phyloP scores from a whole-genome alignment of 371 early-diverging fungal species.

The Massospora cicadina region DNA sequence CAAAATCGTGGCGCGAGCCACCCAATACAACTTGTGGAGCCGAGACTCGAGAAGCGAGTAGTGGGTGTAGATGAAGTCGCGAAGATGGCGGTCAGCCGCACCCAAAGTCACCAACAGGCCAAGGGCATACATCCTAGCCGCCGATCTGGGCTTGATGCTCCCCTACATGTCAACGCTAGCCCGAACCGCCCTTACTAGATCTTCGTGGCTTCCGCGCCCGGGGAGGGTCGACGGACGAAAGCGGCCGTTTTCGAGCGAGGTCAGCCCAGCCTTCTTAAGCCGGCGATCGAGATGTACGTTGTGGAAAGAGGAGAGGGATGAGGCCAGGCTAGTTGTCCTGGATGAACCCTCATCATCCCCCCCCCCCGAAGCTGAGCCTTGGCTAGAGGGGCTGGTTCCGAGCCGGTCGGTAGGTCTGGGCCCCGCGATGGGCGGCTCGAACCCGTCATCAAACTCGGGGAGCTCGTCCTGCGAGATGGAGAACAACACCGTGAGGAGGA shows the following conservation, averaged over 20 bases:
- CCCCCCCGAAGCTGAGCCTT: background rate
- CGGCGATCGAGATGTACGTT: slow-evolving; percentile 19
- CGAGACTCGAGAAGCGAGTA: slow-evolving; percentile 39
- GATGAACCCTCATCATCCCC: background rate
- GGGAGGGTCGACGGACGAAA: slow-evolving; percentile 44
- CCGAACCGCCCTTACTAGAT: background rate
- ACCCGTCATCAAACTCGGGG: slow-evolving; percentile 11
- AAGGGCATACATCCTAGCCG: slow-evolving; percentile 35
- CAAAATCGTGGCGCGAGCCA: slow-evolving; percentile 19
- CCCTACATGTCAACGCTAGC: slow-evolving; percentile 13
- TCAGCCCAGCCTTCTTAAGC: slow-evolving; percentile 31
- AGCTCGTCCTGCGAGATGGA: slow-evolving; percentile 16
- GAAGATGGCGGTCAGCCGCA: slow-evolving; percentile 26
- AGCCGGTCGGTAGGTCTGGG: slow-evolving; percentile 13
- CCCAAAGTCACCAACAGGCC: slow-evolving; percentile 32
- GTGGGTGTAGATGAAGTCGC: slow-evolving; percentile 43
- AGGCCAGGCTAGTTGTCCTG: slow-evolving; percentile 13
- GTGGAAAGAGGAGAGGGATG: slow-evolving; percentile 16
- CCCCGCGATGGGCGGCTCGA: slow-evolving; percentile 21
- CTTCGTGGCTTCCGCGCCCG: slow-evolving; percentile 14
- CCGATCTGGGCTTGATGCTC: slow-evolving; percentile 22
- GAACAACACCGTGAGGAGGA: slow-evolving; percentile 39
- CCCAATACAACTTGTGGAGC: slow-evolving; percentile 35
- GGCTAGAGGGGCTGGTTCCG: background rate
- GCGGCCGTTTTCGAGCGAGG: slow-evolving; percentile 38